phyloP scores from a whole-genome alignment of 345 rosid genomes.

The Brassica cretica region DNA sequence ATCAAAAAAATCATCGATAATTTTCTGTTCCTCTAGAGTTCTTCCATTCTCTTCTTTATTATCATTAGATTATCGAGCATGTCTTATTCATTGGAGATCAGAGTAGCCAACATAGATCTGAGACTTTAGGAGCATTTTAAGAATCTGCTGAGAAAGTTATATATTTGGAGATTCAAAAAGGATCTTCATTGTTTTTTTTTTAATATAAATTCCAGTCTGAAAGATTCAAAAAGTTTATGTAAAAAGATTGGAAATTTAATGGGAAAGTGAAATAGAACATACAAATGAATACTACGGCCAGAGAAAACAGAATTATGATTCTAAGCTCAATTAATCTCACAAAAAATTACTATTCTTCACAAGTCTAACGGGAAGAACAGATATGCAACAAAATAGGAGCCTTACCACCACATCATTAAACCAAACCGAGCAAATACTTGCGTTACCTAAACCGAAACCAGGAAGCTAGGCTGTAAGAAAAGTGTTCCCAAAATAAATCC shows the following conservation, averaged over 20 bases:
- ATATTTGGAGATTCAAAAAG: not conserved
- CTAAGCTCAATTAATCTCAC: not conserved
- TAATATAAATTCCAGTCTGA: not conserved
- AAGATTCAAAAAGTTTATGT: not conserved
- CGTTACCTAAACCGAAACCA: no score
- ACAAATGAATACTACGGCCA: not conserved
- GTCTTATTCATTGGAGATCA: slow-evolving; percentile 40
- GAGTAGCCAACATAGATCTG: not conserved
- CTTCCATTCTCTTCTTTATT: slow-evolving; percentile 71
- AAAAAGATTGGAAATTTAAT: no score
- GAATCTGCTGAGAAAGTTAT: not conserved
- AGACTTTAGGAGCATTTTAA: not conserved
- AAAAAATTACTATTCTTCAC: not conserved
- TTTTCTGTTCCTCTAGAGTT: slow-evolving; percentile 59
- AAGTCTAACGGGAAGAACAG: not conserved
- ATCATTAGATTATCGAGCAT: slow-evolving; percentile 77
- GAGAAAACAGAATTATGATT: not conserved
- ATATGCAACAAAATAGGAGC: no score
- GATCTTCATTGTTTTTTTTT: not conserved
- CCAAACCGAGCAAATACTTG: no score
- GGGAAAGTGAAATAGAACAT: not conserved
- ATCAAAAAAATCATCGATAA: slow-evolving; percentile 70
- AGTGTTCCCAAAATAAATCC: no score
- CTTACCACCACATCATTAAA: no score
- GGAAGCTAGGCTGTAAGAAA: no score